Evolutionary conservation across 2,329 filamentous ascomycete species (phyloP).

Genomic region (Byssochlamys sp.): DNA sequence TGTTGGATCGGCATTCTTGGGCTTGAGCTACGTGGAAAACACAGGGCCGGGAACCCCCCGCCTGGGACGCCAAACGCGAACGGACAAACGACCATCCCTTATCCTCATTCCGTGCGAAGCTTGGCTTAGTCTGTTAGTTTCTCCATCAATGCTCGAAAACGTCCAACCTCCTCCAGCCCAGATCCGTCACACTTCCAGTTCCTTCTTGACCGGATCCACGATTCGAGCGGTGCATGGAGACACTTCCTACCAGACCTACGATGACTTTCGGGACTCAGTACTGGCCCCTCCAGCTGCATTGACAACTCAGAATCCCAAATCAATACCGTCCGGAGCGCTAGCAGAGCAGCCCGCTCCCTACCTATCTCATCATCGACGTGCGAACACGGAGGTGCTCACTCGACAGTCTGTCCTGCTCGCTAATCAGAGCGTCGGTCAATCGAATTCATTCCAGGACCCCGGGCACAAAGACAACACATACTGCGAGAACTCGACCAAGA

Average conservation of each 20-base stretch:
- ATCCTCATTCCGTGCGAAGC: not conserved
- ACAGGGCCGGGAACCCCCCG: not conserved
- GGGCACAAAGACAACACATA: not conserved
- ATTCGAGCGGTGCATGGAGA: not conserved
- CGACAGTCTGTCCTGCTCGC: not conserved
- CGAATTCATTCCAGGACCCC: not conserved
- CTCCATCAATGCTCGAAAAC: not conserved
- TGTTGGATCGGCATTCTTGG: not conserved
- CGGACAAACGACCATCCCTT: not conserved
- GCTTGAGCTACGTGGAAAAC: not conserved
- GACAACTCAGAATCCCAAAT: conserved; percentile 1
- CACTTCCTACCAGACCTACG: conserved; percentile 1
- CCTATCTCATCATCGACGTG: not conserved
- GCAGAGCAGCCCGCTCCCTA: not conserved
- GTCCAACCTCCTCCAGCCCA: not conserved
- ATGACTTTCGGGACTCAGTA: conserved; percentile 3
- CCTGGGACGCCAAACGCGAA: not conserved
- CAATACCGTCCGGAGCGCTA: not conserved
- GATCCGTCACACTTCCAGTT: not conserved
- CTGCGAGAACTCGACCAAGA: not conserved
- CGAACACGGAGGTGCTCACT: not conserved
- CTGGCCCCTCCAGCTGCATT: conserved; percentile 1
- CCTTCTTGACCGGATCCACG: not conserved
- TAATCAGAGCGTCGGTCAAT: not conserved
- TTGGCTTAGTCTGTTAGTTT: not conserved